Conservation (phyloP, 2,329 filamentous ascomycete genomes). For the Xylaria sp. region DNA sequence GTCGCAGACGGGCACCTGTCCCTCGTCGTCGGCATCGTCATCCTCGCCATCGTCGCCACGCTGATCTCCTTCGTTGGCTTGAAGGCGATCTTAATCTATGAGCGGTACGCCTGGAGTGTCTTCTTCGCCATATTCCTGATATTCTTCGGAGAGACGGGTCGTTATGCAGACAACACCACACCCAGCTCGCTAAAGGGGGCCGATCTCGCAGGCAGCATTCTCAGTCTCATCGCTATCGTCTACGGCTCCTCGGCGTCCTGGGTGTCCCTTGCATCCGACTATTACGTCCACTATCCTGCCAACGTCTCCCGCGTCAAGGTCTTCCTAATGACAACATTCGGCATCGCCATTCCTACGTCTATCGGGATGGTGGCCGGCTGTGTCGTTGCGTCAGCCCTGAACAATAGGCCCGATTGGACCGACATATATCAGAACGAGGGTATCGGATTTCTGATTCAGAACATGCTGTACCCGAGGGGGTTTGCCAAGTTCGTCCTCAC, state of each 20-base stretch:
- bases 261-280: conserved; percentile 58
- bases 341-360: conserved; percentile 59
- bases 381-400: conserved; percentile 56
- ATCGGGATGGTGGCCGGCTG: conserved; percentile 60
- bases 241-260: conserved; percentile 62
- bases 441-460: conserved; percentile 58
- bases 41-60: conserved; percentile 60
- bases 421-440: conserved; percentile 52
- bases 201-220: conserved; percentile 53
- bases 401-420: conserved; percentile 53
- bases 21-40: conserved; percentile 62
- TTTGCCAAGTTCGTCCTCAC: conserved; percentile 56
- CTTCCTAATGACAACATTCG: conserved; percentile 59
- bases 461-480: conserved; percentile 56
- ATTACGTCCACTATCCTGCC: conserved; percentile 60
- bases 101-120: conserved; percentile 61
- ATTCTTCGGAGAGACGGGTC: conserved; percentile 58
- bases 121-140: conserved; percentile 61
- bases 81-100: conserved; percentile 59
- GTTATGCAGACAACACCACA: conserved; percentile 53
- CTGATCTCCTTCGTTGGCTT: conserved; percentile 64
- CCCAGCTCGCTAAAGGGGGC: conserved; percentile 51
- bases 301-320: conserved; percentile 58
- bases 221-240: conserved; percentile 57
- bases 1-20: conserved; percentile 57